Evolutionary conservation across 768 basidiomycete species (phyloP).

Genomic region (Termitomyces sp.): DNA sequence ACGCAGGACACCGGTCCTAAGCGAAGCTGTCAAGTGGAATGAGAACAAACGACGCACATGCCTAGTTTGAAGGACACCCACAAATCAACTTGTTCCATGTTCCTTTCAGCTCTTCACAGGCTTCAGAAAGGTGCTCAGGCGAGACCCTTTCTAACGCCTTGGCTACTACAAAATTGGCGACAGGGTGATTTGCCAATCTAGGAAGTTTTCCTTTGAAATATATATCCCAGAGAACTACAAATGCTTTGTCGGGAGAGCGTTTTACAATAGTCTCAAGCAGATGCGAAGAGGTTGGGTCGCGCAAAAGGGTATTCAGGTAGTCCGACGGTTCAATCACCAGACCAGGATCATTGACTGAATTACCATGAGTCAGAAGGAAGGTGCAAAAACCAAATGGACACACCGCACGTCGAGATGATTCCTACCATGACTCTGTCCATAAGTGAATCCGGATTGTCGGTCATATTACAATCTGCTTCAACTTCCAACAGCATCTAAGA

Average conservation of each 20-base stretch:
- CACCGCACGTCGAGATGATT: slow-evolving; percentile 60
- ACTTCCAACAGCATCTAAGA: slow-evolving; percentile 75
- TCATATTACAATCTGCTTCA: slow-evolving; percentile 62
- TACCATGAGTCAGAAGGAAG: slow-evolving; percentile 1
- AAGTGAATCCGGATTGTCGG: slow-evolving; percentile 59
- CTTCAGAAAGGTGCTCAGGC: slow-evolving; percentile 45
- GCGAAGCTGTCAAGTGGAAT: slow-evolving; percentile 40
- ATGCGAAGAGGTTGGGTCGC: slow-evolving; percentile 86
- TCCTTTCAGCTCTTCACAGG: slow-evolving; percentile 54
- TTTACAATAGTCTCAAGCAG: slow-evolving; percentile 77
- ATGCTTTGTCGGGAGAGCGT: slow-evolving; percentile 54
- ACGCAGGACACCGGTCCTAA: slow-evolving; percentile 73
- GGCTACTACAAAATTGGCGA: slow-evolving; percentile 91
- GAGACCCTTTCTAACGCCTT: slow-evolving; percentile 64
- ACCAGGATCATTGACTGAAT: slow-evolving; percentile 33
- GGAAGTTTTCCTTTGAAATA: slow-evolving; percentile 75
- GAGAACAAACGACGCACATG: background rate
- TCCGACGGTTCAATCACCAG: slow-evolving; percentile 52
- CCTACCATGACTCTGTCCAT: slow-evolving; percentile 81
- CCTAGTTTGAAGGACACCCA: slow-evolving; percentile 31
- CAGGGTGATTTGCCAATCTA: slow-evolving; percentile 77
- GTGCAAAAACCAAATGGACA: slow-evolving; percentile 19
- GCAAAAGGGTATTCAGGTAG: slow-evolving; percentile 75
- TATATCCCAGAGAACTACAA: slow-evolving; percentile 63
- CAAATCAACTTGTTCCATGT: slow-evolving; percentile 63